Conservation (phyloP, 2,329 filamentous ascomycete genomes). For the Stagonosporopsis tanaceti region DNA sequence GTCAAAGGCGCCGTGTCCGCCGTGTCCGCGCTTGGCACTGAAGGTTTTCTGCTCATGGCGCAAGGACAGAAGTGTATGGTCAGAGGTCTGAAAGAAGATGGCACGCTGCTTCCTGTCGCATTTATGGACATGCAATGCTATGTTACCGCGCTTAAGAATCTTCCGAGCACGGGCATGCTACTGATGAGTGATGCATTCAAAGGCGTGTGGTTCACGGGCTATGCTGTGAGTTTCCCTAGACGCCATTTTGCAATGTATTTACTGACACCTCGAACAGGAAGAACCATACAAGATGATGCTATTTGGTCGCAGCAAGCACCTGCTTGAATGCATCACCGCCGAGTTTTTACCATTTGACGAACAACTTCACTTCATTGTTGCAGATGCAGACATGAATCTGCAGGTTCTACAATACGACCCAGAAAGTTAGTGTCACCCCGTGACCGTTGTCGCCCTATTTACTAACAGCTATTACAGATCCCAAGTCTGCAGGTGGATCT, state of each 20-base stretch:
- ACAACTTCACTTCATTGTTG: slow-evolving; percentile 81
- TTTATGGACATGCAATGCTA: slow-evolving; percentile 99
- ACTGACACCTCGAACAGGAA: slow-evolving; percentile 61
- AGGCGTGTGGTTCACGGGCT: slow-evolving; percentile 95
- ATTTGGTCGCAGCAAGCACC: slow-evolving; percentile 84
- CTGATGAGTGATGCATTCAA: slow-evolving; percentile 90
- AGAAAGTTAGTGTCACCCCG: slow-evolving; percentile 69
- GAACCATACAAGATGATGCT: slow-evolving; percentile 96
- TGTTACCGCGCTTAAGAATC: slow-evolving; percentile 82
- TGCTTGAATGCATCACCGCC: slow-evolving; percentile 78
- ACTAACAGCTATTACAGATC: slow-evolving; percentile 65
- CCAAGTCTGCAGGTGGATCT: slow-evolving; percentile 89
- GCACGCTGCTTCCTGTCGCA: slow-evolving; percentile 87
- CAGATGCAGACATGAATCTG: slow-evolving; percentile 84
- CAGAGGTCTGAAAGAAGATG: slow-evolving; percentile 92
- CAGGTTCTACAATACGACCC: slow-evolving; percentile 94
- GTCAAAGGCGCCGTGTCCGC: slow-evolving; percentile 92
- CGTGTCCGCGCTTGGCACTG: slow-evolving; percentile 81
- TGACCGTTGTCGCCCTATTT: not conserved
- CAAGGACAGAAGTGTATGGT: slow-evolving; percentile 99
- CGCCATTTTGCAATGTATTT: not conserved
- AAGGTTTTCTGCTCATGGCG: slow-evolving; percentile 86
- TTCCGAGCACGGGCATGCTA: slow-evolving; percentile 84
- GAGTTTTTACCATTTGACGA: slow-evolving; percentile 90
- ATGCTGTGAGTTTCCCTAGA: slow-evolving; percentile 65